phyloP scores from a whole-genome alignment of 495 filamentous ascomycete species.

The Aspergillus coremiiformis region DNA sequence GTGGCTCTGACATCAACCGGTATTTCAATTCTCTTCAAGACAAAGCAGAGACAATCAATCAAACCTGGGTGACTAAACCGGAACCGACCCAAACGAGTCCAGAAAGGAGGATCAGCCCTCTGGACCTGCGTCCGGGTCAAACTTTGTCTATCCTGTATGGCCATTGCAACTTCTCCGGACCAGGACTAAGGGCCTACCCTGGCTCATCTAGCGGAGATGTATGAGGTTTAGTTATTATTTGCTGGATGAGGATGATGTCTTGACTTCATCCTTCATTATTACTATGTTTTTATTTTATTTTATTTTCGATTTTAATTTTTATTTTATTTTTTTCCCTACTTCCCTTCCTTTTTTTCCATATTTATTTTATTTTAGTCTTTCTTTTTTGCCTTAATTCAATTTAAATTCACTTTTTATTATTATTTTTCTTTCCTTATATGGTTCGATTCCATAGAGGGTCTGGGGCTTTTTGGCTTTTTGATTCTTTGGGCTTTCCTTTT shows the following conservation, averaged over 20 bases:
- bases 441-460: constrained; percentile 6
- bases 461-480: constrained; percentile 10
- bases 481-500: constrained; percentile 15
- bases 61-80: constrained; percentile 29
- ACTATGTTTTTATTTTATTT: constrained; percentile 15
- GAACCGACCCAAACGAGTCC: constrained; percentile 33
- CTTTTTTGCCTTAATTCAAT: constrained; percentile 7
- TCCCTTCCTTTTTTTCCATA: constrained; percentile 6
- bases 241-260: constrained; percentile 35
- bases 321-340: constrained; percentile 9
- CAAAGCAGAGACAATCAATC: constrained; percentile 30
- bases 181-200: constrained; percentile 27
- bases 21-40: constrained; percentile 26
- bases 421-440: constrained; percentile 6
- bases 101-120: constrained; percentile 41
- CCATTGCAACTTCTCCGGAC: constrained; percentile 30
- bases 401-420: constrained; percentile 12
- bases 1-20: constrained; percentile 42
- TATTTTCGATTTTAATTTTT: constrained; percentile 10
- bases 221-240: constrained; percentile 24
- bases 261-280: constrained; percentile 34
- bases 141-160: constrained; percentile 36
- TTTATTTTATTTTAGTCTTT: background rate
- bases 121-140: constrained; percentile 44
- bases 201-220: constrained; percentile 26